phyloP scores from a whole-genome alignment of 208 protist genomes.

The Acanthamoeba lenticulata region DNA sequence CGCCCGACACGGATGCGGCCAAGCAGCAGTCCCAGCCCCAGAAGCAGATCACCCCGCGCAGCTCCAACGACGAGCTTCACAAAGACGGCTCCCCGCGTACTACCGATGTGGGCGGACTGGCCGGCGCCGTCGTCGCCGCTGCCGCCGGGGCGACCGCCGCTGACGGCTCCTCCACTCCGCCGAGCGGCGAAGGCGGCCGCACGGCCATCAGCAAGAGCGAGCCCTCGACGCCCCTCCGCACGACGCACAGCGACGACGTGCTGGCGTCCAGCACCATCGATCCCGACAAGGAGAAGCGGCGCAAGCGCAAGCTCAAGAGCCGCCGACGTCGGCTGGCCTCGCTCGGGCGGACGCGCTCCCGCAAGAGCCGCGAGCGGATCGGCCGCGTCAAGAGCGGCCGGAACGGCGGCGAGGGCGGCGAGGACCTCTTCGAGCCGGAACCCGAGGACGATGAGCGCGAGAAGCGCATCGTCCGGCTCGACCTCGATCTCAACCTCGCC shows the following conservation, averaged over 20 bases:
- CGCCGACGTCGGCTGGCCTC: background rate
- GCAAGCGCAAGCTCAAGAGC: slow-evolving; percentile 22
- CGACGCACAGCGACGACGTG: background rate
- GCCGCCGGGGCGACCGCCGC: background rate
- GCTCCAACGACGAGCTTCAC: too few relatives aligned
- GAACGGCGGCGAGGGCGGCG: background rate
- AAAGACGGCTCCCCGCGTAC: too few relatives aligned
- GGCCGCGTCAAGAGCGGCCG: background rate
- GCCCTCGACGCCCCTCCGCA: background rate
- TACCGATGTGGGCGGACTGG: too few relatives aligned
- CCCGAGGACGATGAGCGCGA: slow-evolving; percentile 16
- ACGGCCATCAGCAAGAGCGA: slow-evolving; percentile 22
- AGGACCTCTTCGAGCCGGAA: background rate
- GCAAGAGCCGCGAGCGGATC: background rate
- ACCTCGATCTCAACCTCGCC: slow-evolving; percentile 53
- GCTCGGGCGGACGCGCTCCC: background rate
- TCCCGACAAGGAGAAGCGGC: slow-evolving; percentile 38
- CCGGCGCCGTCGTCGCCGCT: background rate
- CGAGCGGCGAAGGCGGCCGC: background rate
- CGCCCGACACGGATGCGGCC: background rate
- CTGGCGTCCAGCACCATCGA: slow-evolving; percentile 10
- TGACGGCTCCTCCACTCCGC: background rate
- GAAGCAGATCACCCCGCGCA: too few relatives aligned
- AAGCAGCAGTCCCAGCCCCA: background rate
- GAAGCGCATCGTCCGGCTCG: background rate